Evolutionary conservation across 495 filamentous ascomycete species (phyloP).

Genomic region (Jackrogersella multiformis): DNA sequence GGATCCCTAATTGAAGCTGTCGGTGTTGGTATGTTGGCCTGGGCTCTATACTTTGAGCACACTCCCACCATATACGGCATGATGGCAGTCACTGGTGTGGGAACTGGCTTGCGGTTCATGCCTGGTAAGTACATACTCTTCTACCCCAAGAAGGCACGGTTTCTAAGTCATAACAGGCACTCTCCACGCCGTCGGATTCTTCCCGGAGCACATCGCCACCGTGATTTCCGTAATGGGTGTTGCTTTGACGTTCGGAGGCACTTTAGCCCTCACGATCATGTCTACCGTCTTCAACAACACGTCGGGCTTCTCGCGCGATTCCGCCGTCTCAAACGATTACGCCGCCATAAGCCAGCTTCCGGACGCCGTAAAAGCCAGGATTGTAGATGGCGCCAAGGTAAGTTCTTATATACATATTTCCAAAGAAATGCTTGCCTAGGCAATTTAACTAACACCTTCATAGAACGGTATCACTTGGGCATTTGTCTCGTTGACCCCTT

Average conservation of each 20-base stretch:
- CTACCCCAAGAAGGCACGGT: too few relatives aligned
- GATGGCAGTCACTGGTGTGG: slow-evolving; percentile 66
- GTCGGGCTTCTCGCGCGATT: slow-evolving; percentile 33
- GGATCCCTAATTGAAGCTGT: slow-evolving; percentile 59
- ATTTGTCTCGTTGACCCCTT: slow-evolving; percentile 63
- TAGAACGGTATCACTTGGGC: slow-evolving; percentile 63
- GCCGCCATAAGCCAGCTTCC: slow-evolving; percentile 37
- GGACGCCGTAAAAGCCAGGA: slow-evolving; percentile 29
- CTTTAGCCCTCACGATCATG: slow-evolving; percentile 67
- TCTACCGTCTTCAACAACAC: slow-evolving; percentile 69
- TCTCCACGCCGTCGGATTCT: slow-evolving; percentile 64
- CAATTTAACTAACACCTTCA: neutral
- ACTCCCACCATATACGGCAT: slow-evolving; percentile 62
- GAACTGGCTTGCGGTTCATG: slow-evolving; percentile 64
- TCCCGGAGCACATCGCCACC: slow-evolving; percentile 59
- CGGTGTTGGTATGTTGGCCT: slow-evolving; percentile 59
- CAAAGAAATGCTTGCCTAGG: neutral
- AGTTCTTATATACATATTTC: neutral
- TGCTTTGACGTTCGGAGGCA: slow-evolving; percentile 65
- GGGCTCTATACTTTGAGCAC: slow-evolving; percentile 54
- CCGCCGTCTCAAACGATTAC: slow-evolving; percentile 24
- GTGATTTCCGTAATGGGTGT: slow-evolving; percentile 63
- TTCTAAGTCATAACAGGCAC: too few relatives aligned
- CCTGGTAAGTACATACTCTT: too few relatives aligned
- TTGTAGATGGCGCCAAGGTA: slow-evolving; percentile 46